Evolutionary conservation across 1,284 basidiomycete species (phyloP).

Genomic region (Cutaneotrichosporon sp.): DNA sequence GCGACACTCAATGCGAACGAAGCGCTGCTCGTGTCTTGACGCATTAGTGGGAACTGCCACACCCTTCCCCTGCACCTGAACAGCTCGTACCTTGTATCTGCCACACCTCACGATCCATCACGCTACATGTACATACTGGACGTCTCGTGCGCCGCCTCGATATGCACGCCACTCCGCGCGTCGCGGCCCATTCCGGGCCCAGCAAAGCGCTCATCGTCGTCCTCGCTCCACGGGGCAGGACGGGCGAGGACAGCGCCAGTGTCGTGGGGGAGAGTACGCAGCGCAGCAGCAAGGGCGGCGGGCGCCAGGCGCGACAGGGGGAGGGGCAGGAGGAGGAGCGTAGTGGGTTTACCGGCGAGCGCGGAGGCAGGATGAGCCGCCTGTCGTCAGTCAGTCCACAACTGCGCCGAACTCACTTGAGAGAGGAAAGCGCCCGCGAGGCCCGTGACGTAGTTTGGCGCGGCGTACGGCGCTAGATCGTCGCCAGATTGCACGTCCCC

Average conservation of each 20-base stretch:
- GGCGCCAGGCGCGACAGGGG: slow-evolving; percentile 27
- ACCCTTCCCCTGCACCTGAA: too few relatives aligned
- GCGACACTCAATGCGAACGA: too few relatives aligned
- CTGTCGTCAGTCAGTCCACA: slow-evolving; percentile 18
- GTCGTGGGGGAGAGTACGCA: slow-evolving; percentile 3
- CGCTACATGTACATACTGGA: slow-evolving; percentile 34
- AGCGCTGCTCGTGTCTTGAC: too few relatives aligned
- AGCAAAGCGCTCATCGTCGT: slow-evolving; percentile 36
- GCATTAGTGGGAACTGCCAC: too few relatives aligned
- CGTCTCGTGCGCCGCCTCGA: slow-evolving; percentile 14
- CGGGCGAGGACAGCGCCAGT: background rate
- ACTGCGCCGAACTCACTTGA: slow-evolving; percentile 17
- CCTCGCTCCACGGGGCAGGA: slow-evolving; percentile 27
- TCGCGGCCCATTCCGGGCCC: slow-evolving; percentile 30
- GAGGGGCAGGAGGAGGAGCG: slow-evolving; percentile 31
- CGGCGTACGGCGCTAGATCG: slow-evolving; percentile 18
- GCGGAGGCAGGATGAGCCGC: slow-evolving; percentile 26
- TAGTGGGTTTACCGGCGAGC: background rate
- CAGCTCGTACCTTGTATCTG: too few relatives aligned
- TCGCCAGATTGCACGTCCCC: background rate
- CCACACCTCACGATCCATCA: too few relatives aligned
- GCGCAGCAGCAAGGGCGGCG: slow-evolving; percentile 4
- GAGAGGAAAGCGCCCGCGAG: slow-evolving; percentile 32
- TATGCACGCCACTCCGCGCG: slow-evolving; percentile 1
- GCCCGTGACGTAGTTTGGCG: slow-evolving; percentile 41